These are phyloP conservation scores for Acanthamoeba culbertsoni DNA, from an alignment of 208 protist genomes.

Conservation along the genomic window DNA sequence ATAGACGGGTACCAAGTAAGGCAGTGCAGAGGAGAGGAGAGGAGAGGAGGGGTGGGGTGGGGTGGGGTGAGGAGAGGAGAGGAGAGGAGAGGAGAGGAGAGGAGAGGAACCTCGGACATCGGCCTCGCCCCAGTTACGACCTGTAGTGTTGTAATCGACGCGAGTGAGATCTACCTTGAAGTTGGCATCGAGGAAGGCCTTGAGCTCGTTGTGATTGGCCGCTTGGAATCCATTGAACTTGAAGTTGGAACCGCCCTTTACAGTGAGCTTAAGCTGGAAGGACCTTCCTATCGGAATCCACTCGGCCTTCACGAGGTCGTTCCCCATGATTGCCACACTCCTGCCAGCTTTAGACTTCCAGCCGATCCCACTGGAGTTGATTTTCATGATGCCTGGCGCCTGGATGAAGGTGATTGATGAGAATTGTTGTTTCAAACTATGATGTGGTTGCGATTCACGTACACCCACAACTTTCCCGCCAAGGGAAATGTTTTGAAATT, in stretches of 20 bases:
- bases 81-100: neutral
- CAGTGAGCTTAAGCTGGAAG: conserved; percentile 67
- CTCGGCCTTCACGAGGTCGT: neutral
- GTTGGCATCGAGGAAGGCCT: conserved; percentile 38
- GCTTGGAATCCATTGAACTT: conserved; percentile 73
- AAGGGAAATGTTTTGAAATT: conserved; percentile 18
- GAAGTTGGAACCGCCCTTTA: conserved; percentile 64
- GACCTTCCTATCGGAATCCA: conserved; percentile 65
- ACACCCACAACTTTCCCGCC: neutral
- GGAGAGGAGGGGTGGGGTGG: neutral
- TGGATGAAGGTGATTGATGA: neutral
- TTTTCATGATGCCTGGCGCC: conserved; percentile 16
- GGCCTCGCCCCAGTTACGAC: conserved; percentile 73
- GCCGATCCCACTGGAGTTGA: neutral
- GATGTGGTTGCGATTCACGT: neutral
- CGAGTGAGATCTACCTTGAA: conserved; percentile 61
- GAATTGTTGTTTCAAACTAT: neutral
- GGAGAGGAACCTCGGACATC: conserved; percentile 34
- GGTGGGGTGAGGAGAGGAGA: neutral
- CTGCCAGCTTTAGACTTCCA: neutral
- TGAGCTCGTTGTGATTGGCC: conserved; percentile 42
- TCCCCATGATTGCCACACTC: conserved; percentile 7
- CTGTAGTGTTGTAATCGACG: conserved; percentile 64
- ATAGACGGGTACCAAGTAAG: neutral
- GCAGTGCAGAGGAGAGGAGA: neutral